Conservation (phyloP, 139 green algal genomes). For the Nannochloris sp. region DNA sequence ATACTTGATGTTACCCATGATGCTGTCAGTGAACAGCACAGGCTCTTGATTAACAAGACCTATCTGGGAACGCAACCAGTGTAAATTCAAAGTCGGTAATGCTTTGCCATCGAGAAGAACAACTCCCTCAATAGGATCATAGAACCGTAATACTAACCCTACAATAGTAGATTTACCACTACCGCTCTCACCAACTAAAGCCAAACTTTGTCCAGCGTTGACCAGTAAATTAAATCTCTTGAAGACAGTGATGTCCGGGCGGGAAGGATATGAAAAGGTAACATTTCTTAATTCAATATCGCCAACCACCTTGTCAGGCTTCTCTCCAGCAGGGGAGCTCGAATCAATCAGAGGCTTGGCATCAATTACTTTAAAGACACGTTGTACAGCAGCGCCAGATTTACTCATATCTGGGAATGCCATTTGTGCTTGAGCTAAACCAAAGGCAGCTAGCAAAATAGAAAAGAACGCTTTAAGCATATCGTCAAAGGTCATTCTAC, state of each 20-base stretch:
- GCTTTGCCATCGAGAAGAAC: constrained; percentile 67
- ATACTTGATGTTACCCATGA: constrained; percentile 71
- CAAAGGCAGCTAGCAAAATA: constrained; percentile 58
- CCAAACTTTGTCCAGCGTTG: constrained; percentile 49
- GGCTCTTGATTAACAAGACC: constrained; percentile 86
- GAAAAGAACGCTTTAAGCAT: constrained; percentile 49
- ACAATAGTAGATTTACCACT: constrained; percentile 90
- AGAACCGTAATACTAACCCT: constrained; percentile 78
- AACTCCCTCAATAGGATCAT: constrained; percentile 43
- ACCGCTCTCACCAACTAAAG: constrained; percentile 83
- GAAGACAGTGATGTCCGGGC: constrained; percentile 42
- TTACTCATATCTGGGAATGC: constrained; percentile 64
- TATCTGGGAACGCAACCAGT: constrained; percentile 66
- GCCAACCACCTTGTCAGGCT: not conserved
- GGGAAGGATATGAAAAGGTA: constrained; percentile 9
- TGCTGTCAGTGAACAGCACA: constrained; percentile 57
- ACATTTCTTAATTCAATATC: not conserved
- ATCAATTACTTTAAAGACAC: constrained; percentile 73
- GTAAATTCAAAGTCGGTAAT: constrained; percentile 60
- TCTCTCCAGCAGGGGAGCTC: constrained; percentile 13
- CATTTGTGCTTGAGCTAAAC: constrained; percentile 41
- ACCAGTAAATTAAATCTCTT: constrained; percentile 50
- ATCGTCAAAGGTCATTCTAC: not conserved
- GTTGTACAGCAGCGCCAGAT: constrained; percentile 37
- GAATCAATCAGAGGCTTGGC: constrained; percentile 50